Evolutionary conservation across 257 asterid species (phyloP).

Genomic region (Fraxinus anomala): DNA sequence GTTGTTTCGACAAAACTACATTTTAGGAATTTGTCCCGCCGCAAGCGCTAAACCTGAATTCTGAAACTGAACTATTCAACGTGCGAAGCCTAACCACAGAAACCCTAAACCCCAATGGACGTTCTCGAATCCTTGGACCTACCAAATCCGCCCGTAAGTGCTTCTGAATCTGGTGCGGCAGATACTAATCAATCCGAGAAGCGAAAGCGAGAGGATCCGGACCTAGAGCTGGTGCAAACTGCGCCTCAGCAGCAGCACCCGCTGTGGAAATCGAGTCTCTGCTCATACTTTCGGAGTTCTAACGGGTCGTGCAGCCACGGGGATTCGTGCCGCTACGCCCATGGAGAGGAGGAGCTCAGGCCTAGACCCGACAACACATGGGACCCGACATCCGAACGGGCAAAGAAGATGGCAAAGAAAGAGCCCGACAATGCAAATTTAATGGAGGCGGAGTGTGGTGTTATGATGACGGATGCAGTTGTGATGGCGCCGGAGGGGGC

Average conservation of each 20-base stretch:
- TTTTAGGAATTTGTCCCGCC: too few species aligned
- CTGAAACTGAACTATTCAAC: background rate
- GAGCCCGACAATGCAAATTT: conserved; percentile 29
- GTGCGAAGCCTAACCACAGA: conserved; percentile 17
- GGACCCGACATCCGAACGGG: conserved; percentile 97
- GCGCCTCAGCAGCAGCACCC: conserved; percentile 47
- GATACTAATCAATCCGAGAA: conserved; percentile 41
- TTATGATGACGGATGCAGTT: conserved; percentile 89
- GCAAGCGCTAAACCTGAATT: too few species aligned
- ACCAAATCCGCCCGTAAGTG: conserved; percentile 20
- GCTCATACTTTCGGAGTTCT: conserved; percentile 78
- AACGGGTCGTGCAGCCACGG: conserved; percentile 75
- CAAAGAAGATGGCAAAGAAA: conserved; percentile 60
- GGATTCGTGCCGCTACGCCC: conserved; percentile 80
- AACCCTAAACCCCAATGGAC: conserved; percentile 58
- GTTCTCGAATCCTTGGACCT: conserved; percentile 37
- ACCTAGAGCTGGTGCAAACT: conserved; percentile 28
- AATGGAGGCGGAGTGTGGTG: conserved; percentile 33
- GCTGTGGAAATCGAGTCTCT: conserved; percentile 80
- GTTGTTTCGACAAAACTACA: too few species aligned
- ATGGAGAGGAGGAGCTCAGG: conserved; percentile 84
- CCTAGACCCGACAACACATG: conserved; percentile 73
- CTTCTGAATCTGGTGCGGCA: conserved; percentile 25
- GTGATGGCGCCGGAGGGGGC: conserved; percentile 44
- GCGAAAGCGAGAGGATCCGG: conserved; percentile 60